Evolutionary conservation across 768 basidiomycete genomes (phyloP).

Genomic region (Pisolithus marmoratus): DNA sequence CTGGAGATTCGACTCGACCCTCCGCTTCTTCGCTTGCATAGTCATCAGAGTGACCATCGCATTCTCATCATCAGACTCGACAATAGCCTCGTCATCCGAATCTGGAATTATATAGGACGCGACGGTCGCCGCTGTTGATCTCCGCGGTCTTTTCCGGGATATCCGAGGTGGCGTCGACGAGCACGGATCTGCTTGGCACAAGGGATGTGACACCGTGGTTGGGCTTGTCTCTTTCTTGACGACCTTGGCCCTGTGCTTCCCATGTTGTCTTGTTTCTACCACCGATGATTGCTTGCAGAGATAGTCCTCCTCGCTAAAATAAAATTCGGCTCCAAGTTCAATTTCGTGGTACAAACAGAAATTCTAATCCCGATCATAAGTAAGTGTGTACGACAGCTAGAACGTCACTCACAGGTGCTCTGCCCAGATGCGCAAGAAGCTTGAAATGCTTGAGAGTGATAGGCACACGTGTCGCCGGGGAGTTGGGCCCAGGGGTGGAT

Average conservation of each 20-base stretch:
- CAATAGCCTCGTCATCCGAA: constrained; percentile 63
- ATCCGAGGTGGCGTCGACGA: constrained; percentile 18
- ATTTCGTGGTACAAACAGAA: constrained; percentile 56
- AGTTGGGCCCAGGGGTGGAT: constrained; percentile 18
- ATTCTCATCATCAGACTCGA: constrained; percentile 32
- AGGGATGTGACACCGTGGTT: constrained; percentile 23
- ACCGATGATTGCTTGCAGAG: constrained; percentile 31
- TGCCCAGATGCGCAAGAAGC: constrained; percentile 62
- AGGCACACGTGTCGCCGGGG: constrained; percentile 43
- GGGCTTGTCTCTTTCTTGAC: constrained; percentile 40
- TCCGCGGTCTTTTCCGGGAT: constrained; percentile 52
- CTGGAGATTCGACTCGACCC: constrained; percentile 44
- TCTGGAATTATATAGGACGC: constrained; percentile 63
- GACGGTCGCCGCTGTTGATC: constrained; percentile 45
- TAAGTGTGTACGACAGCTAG: not conserved
- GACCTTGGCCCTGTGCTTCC: constrained; percentile 24
- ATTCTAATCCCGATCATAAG: constrained; percentile 30
- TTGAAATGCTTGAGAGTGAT: constrained; percentile 74
- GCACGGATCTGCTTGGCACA: constrained; percentile 11
- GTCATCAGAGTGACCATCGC: constrained; percentile 25
- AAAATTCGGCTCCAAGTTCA: constrained; percentile 63
- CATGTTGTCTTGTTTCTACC: constrained; percentile 18
- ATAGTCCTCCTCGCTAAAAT: constrained; percentile 65
- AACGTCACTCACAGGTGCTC: constrained; percentile 44
- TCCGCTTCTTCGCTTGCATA: constrained; percentile 31